A percentile compares a stretch with the other conserved stretches of the same genome.
phyloP scores from a whole-genome alignment of 768 basidiomycete species.

The Psilocybe cyanescens region DNA sequence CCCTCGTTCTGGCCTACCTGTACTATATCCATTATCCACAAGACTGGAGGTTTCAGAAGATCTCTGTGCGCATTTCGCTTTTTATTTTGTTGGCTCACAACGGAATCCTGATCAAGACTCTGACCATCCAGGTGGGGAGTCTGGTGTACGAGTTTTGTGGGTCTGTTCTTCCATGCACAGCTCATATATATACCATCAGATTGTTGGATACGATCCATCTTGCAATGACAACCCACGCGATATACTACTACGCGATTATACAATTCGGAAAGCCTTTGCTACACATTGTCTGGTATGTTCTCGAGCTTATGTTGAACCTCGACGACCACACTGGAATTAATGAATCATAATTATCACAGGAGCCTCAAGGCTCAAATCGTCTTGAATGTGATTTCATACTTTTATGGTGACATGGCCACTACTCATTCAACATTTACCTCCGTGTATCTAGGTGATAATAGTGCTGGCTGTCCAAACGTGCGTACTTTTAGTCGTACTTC shows the following conservation, averaged over 20 bases:
- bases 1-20: conserved; percentile 31
- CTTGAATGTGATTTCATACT: conserved; percentile 36
- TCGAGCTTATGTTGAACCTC: not conserved
- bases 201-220: conserved; percentile 36
- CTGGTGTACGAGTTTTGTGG: conserved; percentile 6
- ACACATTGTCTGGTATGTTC: conserved; percentile 33
- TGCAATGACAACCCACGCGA: conserved; percentile 32
- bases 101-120: not conserved
- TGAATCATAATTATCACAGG: conserved; percentile 20
- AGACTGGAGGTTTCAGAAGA: conserved; percentile 35
- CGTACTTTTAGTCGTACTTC: not conserved
- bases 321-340: not conserved
- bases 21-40: conserved; percentile 37
- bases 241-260: conserved; percentile 36
- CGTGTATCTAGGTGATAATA: conserved; percentile 36
- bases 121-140: conserved; percentile 3
- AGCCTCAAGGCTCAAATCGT: conserved; percentile 26
- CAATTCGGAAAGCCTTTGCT: conserved; percentile 33
- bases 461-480: conserved; percentile 46
- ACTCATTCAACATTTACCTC: not conserved
- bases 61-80: conserved; percentile 25
- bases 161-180: not conserved
- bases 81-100: conserved; percentile 6
- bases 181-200: conserved; percentile 19
- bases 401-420: not conserved